Conservation (phyloP, 2,329 filamentous ascomycete species). For the Xylaria sp. region DNA sequence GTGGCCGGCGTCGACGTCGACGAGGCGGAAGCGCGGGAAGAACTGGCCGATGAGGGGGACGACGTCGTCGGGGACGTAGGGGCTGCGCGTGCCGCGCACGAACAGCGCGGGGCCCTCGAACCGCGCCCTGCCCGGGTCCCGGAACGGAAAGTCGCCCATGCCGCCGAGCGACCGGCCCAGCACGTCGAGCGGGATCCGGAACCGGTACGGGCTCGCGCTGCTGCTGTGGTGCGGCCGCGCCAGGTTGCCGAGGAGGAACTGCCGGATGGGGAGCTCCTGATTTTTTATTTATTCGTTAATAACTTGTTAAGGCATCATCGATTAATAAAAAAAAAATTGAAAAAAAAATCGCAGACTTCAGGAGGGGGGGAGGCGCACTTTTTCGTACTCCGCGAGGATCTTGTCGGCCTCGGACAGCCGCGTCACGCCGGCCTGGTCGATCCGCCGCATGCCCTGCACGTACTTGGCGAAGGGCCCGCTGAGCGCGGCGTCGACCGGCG, state of each 20-base stretch:
- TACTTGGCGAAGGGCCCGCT: constrained; percentile 77
- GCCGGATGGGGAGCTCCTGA: constrained; percentile 73
- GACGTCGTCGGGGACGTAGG: constrained; percentile 79
- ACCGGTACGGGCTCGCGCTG: constrained; percentile 68
- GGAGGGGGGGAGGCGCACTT: constrained; percentile 45
- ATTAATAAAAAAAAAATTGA: background rate
- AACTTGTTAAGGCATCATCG: no score
- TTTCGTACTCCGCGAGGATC: constrained; percentile 75
- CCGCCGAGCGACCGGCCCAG: constrained; percentile 69
- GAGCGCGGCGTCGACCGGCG: constrained; percentile 79
- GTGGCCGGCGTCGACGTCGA: constrained; percentile 78
- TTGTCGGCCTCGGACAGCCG: constrained; percentile 78
- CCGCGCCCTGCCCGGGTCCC: constrained; percentile 65
- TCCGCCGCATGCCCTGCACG: constrained; percentile 79
- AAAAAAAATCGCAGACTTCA: background rate
- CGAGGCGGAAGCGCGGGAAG: constrained; percentile 76
- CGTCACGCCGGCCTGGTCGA: constrained; percentile 69
- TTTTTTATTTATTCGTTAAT: no score
- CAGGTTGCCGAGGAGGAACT: constrained; percentile 90
- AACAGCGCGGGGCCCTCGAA: constrained; percentile 83
- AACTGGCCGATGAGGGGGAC: constrained; percentile 79
- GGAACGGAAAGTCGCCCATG: constrained; percentile 89
- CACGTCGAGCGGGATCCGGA: constrained; percentile 76
- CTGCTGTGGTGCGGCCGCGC: constrained; percentile 55
- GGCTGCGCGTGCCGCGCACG: constrained; percentile 74